A percentile compares a stretch with the other conserved stretches of the same genome.
phyloP scores from a whole-genome alignment of 257 asterid genomes.

The Cordia subcordata region DNA sequence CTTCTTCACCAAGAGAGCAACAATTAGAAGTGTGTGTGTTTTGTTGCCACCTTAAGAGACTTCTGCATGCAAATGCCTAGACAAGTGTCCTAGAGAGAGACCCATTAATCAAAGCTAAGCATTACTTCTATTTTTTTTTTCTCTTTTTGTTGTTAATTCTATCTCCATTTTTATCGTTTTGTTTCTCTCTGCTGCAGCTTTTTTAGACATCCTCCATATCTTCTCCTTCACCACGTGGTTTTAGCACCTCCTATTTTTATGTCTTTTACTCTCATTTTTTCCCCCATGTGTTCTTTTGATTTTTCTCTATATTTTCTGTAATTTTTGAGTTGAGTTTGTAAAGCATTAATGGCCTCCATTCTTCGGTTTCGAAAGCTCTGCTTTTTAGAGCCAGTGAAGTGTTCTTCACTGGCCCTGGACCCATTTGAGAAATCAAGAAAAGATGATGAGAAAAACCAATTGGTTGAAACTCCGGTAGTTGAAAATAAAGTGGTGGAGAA shows the following conservation, averaged over 20 bases:
- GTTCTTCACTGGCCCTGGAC: slow-evolving; percentile 19
- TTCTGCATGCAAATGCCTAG: slow-evolving; percentile 24
- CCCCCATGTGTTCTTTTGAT: slow-evolving; percentile 14
- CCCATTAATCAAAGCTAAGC: not conserved
- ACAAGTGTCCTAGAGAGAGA: slow-evolving; percentile 28
- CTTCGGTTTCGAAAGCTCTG: slow-evolving; percentile 62
- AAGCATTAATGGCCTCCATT: slow-evolving; percentile 49
- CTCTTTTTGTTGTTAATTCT: too few species aligned
- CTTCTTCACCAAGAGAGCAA: slow-evolving; percentile 11
- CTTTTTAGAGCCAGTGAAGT: slow-evolving; percentile 42
- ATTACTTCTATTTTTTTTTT: too few species aligned
- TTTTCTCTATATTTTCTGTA: not conserved
- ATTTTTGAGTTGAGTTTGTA: not conserved
- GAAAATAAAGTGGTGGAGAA: slow-evolving; percentile 13
- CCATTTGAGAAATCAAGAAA: slow-evolving; percentile 16
- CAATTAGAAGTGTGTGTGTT: slow-evolving; percentile 6
- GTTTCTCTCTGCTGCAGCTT: too few species aligned
- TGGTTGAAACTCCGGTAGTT: not conserved
- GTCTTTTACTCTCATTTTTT: slow-evolving; percentile 5
- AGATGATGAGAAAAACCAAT: slow-evolving; percentile 10
- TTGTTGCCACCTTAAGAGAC: slow-evolving; percentile 17
- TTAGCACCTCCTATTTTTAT: not conserved
- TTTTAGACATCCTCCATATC: slow-evolving; percentile 35
- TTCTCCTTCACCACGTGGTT: slow-evolving; percentile 57
- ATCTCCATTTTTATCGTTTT: too few species aligned